Percentiles rank a stretch among this genome's conserved stretches.
These are phyloP conservation scores for Scolecobasidium constrictum DNA, from an alignment of 2,329 filamentous ascomycete species.

Conservation along the genomic window DNA sequence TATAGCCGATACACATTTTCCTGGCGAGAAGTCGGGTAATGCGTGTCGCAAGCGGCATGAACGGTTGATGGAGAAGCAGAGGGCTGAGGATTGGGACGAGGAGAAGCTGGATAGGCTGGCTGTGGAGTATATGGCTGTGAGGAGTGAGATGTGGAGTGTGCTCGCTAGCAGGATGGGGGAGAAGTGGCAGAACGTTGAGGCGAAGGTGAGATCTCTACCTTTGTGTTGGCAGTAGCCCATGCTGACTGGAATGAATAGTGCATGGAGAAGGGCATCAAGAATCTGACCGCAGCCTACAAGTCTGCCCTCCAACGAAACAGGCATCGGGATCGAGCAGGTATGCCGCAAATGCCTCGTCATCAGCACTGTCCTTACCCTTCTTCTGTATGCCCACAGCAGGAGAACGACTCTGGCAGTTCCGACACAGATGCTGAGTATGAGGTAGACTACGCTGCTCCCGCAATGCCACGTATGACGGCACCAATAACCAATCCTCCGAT, in stretches of 20 bases:
- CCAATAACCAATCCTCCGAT: background rate
- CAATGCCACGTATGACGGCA: background rate
- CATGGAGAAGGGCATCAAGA: slow-evolving; percentile 76
- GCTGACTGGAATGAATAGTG: slow-evolving; percentile 40
- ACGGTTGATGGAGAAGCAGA: slow-evolving; percentile 63
- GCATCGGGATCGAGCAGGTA: slow-evolving; percentile 54
- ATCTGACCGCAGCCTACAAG: slow-evolving; percentile 59
- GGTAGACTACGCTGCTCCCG: slow-evolving; percentile 36
- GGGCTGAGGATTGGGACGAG: slow-evolving; percentile 68
- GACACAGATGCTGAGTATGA: slow-evolving; percentile 38
- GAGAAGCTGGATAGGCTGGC: slow-evolving; percentile 64
- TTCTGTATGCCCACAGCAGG: no score
- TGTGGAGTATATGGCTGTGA: slow-evolving; percentile 66
- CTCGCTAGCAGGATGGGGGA: slow-evolving; percentile 53
- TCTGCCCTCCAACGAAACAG: no score
- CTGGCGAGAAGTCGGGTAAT: slow-evolving; percentile 63
- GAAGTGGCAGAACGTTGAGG: slow-evolving; percentile 59
- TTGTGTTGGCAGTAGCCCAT: slow-evolving; percentile 6
- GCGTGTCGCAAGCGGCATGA: slow-evolving; percentile 87
- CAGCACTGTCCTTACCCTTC: slow-evolving; percentile 20
- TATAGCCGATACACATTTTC: slow-evolving; percentile 68
- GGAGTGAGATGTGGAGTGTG: slow-evolving; percentile 71
- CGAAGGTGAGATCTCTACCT: slow-evolving; percentile 52
- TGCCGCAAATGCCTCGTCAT: slow-evolving; percentile 10
- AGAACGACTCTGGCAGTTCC: slow-evolving; percentile 61